These are phyloP conservation scores for Gossypium rotundifolium DNA, from an alignment of 345 rosid species.

Conservation along the genomic window DNA sequence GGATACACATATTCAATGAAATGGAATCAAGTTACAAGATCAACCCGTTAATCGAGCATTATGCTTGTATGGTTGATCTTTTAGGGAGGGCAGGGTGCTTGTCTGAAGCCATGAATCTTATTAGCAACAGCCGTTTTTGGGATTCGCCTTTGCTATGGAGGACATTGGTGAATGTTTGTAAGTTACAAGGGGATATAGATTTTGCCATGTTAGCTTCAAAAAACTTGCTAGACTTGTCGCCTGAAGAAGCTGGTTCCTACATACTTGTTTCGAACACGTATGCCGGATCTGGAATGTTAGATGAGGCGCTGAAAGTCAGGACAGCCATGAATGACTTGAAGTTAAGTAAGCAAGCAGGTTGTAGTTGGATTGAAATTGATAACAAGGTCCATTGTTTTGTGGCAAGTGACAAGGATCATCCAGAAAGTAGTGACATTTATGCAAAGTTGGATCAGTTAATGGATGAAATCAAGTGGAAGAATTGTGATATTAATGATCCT, in stretches of 20 bases:
- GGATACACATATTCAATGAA: slow-evolving; percentile 18
- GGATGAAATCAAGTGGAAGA: slow-evolving; percentile 19
- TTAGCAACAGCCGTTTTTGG: slow-evolving; percentile 18
- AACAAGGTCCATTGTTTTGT: slow-evolving; percentile 22
- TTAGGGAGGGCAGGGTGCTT: slow-evolving; percentile 25
- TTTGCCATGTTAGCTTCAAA: slow-evolving; percentile 22
- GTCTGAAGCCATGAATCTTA: slow-evolving; percentile 24
- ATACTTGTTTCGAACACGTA: slow-evolving; percentile 30
- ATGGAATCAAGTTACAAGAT: slow-evolving; percentile 22
- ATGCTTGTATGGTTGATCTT: slow-evolving; percentile 29
- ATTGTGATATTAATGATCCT: slow-evolving; percentile 3
- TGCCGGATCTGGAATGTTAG: slow-evolving; percentile 18
- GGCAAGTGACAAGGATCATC: slow-evolving; percentile 26
- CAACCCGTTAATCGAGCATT: slow-evolving; percentile 25
- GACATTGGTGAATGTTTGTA: slow-evolving; percentile 24
- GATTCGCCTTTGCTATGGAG: slow-evolving; percentile 27
- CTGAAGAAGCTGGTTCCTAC: slow-evolving; percentile 29
- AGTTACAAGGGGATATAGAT: slow-evolving; percentile 17
- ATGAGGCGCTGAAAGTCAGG: slow-evolving; percentile 25
- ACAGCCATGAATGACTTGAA: slow-evolving; percentile 27
- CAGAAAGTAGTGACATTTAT: slow-evolving; percentile 28
- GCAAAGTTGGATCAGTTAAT: slow-evolving; percentile 21
- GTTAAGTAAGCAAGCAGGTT: slow-evolving; percentile 25
- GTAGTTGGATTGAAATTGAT: slow-evolving; percentile 34
- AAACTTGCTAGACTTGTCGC: slow-evolving; percentile 25